Base-by-base conservation (phyloP, 306 rosid species). In the Sindora glabra region DNA sequence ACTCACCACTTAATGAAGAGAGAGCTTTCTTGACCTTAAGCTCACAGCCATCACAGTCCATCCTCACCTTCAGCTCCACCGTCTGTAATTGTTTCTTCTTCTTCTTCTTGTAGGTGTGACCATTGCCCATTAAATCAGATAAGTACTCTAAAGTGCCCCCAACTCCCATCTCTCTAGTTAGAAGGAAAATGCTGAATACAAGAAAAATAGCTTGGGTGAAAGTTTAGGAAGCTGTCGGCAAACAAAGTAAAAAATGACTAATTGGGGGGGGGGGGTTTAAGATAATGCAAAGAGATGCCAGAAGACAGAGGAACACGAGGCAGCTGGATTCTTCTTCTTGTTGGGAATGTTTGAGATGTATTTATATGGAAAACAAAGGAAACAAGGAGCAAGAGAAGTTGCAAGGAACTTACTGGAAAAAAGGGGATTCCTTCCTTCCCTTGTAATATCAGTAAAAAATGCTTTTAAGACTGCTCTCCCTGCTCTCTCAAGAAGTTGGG, bases 21-120 rank as follows among this genome's bases (percentile, higher is more conserved):
- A 94, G 89, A n/a, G 89, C 74, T 30, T 89, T 89, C 83, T 86
- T 94, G 74, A 94, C 87, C 87, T 94, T 89, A 9, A 89, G 90
- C 77, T 86, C 99, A 81, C 99, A 94, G 22, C 99, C 99, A 71
- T 92, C 97, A 82, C 97, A 94, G 78, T 94, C 99, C 97, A 94
- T 94, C 58, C 94, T 82, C 52, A 89, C 89, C 72, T 89, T 94
- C 17, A 92, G 72, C 69, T 92, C 99, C 51, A 92, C 96, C 0
- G 95, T 89, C 29, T 82, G 90, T 8, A 83, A 73, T 73, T 86
- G 94, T 72, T 83, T 89, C 82, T 65, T 91, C 86, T 74, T 90
- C 72, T 81, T 92, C 74, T 76, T 79, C 21, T 62, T 79, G 48
- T 80, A 65, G 56, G 54, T 26, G 48, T 69, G 70, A 55, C 83